Evolutionary conservation across 2,329 filamentous ascomycete species (phyloP).

Genomic region (Fusarium brachygibbosum): DNA sequence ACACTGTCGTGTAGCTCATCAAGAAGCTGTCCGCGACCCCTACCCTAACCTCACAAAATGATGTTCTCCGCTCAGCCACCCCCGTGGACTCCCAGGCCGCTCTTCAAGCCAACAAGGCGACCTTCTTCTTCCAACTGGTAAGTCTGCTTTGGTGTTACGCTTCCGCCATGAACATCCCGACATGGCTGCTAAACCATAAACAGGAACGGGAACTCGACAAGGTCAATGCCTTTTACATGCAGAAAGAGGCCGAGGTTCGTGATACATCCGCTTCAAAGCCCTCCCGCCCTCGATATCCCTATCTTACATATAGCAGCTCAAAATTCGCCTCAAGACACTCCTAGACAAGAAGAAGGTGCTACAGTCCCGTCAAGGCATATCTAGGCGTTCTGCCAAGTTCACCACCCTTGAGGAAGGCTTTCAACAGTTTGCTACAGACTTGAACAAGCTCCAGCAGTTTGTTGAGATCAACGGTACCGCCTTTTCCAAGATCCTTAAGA

Average conservation of each 20-base stretch:
- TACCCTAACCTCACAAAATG: constrained; percentile 81
- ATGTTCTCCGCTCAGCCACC: constrained; percentile 62
- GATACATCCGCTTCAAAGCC: background rate
- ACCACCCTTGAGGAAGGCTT: constrained; percentile 96
- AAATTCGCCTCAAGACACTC: constrained; percentile 90
- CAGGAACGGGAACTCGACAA: constrained; percentile 98
- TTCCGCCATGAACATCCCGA: constrained; percentile 47
- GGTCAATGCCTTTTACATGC: constrained; percentile 96
- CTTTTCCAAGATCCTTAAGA: constrained; percentile 98
- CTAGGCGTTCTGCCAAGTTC: constrained; percentile 91
- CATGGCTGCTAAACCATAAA: constrained; percentile 56
- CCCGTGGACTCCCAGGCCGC: constrained; percentile 84
- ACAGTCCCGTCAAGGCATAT: constrained; percentile 83
- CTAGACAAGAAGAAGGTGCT: constrained; percentile 95
- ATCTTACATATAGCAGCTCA: constrained; percentile 72
- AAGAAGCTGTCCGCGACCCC: constrained; percentile 97
- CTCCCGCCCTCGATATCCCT: background rate
- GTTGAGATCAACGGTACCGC: constrained; percentile 98
- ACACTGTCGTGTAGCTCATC: constrained; percentile 78
- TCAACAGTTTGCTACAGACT: constrained; percentile 94
- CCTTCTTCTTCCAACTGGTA: constrained; percentile 98
- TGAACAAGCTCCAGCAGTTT: constrained; percentile 98
- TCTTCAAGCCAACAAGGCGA: constrained; percentile 96
- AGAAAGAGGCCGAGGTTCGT: constrained; percentile 95
- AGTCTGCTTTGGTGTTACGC: constrained; percentile 50